Evolutionary conservation across 257 asterid genomes (phyloP).

Genomic region (Echium plantagineum): DNA sequence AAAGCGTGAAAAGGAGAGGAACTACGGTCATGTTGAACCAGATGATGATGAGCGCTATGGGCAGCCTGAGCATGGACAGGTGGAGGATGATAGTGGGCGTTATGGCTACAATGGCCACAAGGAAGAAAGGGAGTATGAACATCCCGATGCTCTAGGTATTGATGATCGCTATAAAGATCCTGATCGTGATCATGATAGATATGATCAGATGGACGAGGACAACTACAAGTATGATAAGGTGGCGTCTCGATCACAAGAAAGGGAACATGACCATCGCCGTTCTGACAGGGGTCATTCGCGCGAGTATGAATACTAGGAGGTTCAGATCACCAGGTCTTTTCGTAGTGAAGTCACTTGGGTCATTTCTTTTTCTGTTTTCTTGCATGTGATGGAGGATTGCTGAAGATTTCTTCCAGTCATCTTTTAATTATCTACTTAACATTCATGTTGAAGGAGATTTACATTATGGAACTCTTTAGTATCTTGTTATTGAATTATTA

Average conservation of each 20-base stretch:
- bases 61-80: conserved; percentile 35
- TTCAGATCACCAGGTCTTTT: background rate
- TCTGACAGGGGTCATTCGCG: conserved; percentile 53
- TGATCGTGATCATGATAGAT: conserved; percentile 43
- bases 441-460: background rate
- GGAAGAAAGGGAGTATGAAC: conserved; percentile 37
- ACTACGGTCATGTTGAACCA: conserved; percentile 42
- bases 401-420: background rate
- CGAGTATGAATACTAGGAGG: conserved; percentile 15
- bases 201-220: conserved; percentile 72
- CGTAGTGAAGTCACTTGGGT: background rate
- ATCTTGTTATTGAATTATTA: too few species aligned
- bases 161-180: conserved; percentile 51
- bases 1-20: conserved; percentile 44
- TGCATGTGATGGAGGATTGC: background rate
- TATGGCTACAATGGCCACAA: conserved; percentile 47
- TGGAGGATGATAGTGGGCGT: conserved; percentile 37
- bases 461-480: background rate
- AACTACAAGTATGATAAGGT: conserved; percentile 49
- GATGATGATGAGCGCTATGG: conserved; percentile 48
- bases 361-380: background rate
- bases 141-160: conserved; percentile 34
- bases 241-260: conserved; percentile 43
- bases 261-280: conserved; percentile 28
- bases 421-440: background rate